These are phyloP conservation scores for Trametes polyzona DNA, from an alignment of 1,284 basidiomycete species.

Conservation along the genomic window DNA sequence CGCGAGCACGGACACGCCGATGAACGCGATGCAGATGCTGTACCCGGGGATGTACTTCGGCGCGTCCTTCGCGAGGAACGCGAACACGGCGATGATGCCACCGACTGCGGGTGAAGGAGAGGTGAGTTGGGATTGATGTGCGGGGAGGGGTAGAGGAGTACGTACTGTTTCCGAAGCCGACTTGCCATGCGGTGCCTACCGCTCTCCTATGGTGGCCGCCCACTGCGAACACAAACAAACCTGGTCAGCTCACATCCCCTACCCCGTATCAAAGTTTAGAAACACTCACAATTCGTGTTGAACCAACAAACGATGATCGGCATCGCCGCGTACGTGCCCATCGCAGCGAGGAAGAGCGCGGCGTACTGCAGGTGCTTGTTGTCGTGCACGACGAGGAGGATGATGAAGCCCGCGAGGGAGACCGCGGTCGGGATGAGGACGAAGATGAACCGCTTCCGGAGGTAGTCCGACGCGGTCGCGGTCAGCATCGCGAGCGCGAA, in stretches of 20 bases:
- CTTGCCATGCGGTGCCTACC: conserved; percentile 36
- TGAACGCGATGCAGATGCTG: conserved; percentile 35
- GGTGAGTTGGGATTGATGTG: not conserved
- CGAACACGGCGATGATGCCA: conserved; percentile 34
- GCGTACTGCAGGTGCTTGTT: conserved; percentile 35
- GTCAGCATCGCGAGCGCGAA: conserved; percentile 38
- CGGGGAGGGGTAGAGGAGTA: not conserved
- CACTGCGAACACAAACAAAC: conserved; percentile 25
- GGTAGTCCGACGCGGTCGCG: conserved; percentile 31
- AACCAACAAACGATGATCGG: conserved; percentile 40
- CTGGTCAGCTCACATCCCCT: not conserved
- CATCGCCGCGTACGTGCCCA: conserved; percentile 37
- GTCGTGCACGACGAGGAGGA: conserved; percentile 35
- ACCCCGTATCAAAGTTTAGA: no score
- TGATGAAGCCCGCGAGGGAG: conserved; percentile 34
- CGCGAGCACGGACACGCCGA: conserved; percentile 31
- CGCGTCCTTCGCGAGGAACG: conserved; percentile 38
- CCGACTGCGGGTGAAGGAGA: not conserved
- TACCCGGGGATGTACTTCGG: conserved; percentile 36
- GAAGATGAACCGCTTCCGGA: conserved; percentile 35
- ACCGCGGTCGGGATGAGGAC: conserved; percentile 30
- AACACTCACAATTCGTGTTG: conserved; percentile 35
- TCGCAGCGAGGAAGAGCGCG: conserved; percentile 37
- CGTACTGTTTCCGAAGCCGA: conserved; percentile 37
- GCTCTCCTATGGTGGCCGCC: conserved; percentile 35